Conservation (phyloP, 441 rosid species). For the Pelargonium citronellum region DNA sequence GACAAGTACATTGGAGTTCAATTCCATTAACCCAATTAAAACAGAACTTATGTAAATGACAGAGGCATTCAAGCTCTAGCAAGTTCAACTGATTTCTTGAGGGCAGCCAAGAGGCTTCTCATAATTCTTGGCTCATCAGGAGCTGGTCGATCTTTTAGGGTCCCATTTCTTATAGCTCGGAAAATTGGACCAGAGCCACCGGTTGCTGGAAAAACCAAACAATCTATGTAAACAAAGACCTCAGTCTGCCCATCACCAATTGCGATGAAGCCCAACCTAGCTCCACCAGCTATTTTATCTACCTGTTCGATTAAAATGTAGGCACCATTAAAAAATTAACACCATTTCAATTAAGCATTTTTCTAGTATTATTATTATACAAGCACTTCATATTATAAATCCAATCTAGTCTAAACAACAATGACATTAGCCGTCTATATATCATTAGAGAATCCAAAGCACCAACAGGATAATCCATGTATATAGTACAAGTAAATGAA, state of each 20-base stretch:
- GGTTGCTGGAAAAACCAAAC: conserved; percentile 58
- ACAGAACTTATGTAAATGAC: background rate
- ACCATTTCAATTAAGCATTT: background rate
- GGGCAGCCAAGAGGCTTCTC: conserved; percentile 80
- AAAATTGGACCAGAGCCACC: conserved; percentile 56
- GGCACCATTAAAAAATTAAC: background rate
- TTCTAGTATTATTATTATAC: background rate
- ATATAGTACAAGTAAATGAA: background rate
- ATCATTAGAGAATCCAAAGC: background rate
- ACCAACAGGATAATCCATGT: background rate
- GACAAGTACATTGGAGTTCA: background rate
- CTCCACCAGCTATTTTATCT: conserved; percentile 77
- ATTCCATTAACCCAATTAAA: background rate
- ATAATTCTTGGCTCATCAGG: conserved; percentile 89
- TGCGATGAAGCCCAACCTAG: conserved; percentile 73
- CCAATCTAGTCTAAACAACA: background rate
- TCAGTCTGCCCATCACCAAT: conserved; percentile 72
- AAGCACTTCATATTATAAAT: too few species aligned
- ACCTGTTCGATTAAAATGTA: conserved; percentile 38
- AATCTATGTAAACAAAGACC: conserved; percentile 77
- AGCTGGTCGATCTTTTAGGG: conserved; percentile 56
- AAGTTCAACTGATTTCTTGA: conserved; percentile 56
- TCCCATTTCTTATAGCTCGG: conserved; percentile 68
- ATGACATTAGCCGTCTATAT: background rate
- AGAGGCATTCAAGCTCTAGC: conserved; percentile 40